Conservation (phyloP, 2,329 filamentous ascomycete species). For the Xylaria sp. region DNA sequence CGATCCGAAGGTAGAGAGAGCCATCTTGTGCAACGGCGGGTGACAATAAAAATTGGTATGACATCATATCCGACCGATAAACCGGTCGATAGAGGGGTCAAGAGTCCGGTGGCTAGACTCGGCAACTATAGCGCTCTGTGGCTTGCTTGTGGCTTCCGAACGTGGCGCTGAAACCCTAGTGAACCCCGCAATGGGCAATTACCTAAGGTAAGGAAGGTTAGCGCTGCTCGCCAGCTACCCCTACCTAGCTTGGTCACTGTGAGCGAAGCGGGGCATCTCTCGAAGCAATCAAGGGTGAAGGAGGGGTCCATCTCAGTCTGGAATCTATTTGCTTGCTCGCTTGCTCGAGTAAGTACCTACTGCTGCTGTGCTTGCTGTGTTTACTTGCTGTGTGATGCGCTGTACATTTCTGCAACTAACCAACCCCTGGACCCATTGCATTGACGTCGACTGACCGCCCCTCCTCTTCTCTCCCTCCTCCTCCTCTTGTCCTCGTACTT, state of each 20-base stretch:
- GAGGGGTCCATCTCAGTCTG: constrained; percentile 12
- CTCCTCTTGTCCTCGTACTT: neutral
- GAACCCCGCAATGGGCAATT: neutral
- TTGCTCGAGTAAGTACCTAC: too few relatives aligned
- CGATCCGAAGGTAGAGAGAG: neutral
- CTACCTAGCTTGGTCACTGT: neutral
- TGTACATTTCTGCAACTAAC: neutral
- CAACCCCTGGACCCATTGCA: constrained; percentile 27
- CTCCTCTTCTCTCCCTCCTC: neutral
- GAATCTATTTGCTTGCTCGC: neutral
- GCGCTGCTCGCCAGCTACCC: neutral
- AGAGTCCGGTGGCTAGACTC: neutral
- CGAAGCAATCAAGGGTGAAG: constrained; percentile 1
- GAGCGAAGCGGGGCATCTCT: constrained; percentile 25
- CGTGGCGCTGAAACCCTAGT: neutral
- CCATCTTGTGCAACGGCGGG: neutral
- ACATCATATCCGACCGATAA: constrained; percentile 1
- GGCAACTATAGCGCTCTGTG: neutral
- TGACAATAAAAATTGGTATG: neutral
- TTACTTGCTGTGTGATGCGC: neutral
- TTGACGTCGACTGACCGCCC: constrained; percentile 34
- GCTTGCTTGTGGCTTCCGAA: neutral
- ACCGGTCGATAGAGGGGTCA: neutral
- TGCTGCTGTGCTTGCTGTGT: too few relatives aligned
- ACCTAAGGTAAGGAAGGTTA: neutral